phyloP scores from a whole-genome alignment of 345 rosid species.

The Camelina sativa region DNA sequence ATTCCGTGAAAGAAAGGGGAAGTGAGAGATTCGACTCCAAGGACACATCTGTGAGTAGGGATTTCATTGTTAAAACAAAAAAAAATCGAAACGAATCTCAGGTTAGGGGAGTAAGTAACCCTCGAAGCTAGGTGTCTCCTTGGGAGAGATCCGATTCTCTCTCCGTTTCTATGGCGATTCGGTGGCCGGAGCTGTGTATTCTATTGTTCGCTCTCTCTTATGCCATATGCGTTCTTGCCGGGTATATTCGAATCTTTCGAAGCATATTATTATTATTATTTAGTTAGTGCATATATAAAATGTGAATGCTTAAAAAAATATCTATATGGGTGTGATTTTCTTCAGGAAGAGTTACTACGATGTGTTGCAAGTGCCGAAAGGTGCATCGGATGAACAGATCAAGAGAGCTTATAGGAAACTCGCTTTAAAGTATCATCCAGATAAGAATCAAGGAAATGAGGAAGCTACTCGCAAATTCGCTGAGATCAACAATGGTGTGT shows the following conservation, averaged over 20 bases:
- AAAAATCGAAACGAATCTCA: slow-evolving; percentile 4
- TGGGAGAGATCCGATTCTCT: slow-evolving; percentile 56
- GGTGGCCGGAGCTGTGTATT: slow-evolving; percentile 49
- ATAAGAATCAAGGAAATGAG: slow-evolving; percentile 93
- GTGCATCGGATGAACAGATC: slow-evolving; percentile 97
- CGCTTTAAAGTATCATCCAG: slow-evolving; percentile 98
- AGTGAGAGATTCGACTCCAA: slow-evolving; percentile 21
- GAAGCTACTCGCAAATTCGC: slow-evolving; percentile 90
- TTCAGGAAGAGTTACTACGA: slow-evolving; percentile 95
- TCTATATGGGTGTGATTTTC: background rate
- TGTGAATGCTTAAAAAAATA: slow-evolving; percentile 12
- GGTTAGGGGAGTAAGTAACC: slow-evolving; percentile 4
- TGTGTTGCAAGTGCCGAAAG: slow-evolving; percentile 82
- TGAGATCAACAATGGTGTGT: slow-evolving; percentile 79
- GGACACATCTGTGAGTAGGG: slow-evolving; percentile 8
- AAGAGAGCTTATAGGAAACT: slow-evolving; percentile 96
- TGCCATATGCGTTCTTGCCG: slow-evolving; percentile 57
- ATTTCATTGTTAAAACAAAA: background rate
- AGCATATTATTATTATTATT: background rate
- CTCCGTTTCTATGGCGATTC: slow-evolving; percentile 63
- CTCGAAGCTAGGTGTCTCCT: background rate
- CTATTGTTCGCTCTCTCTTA: slow-evolving; percentile 59
- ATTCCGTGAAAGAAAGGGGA: slow-evolving; percentile 33
- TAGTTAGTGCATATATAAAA: background rate
- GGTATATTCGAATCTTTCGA: slow-evolving; percentile 45